Evolutionary conservation across 1,284 basidiomycete species (phyloP).

Genomic region (Austroboletus niveus): DNA sequence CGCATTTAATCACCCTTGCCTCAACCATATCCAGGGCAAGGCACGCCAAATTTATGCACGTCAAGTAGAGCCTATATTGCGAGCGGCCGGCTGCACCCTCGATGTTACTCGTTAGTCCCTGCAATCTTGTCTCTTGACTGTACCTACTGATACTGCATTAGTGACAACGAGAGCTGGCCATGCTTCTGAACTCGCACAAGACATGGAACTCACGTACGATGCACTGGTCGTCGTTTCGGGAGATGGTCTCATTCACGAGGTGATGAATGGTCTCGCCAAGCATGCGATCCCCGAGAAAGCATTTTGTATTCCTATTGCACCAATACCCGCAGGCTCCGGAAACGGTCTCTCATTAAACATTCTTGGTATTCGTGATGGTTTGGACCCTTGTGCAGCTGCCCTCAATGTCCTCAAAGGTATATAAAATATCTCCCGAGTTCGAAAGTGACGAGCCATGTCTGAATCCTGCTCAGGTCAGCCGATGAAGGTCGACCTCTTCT

Average conservation of each 20-base stretch:
- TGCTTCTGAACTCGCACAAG: constrained; percentile 68
- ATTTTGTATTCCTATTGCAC: constrained; percentile 75
- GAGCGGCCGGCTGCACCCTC: constrained; percentile 70
- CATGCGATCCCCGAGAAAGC: constrained; percentile 70
- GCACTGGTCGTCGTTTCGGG: constrained; percentile 85
- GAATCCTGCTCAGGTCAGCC: constrained; percentile 47
- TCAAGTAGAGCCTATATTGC: constrained; percentile 77
- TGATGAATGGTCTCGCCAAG: constrained; percentile 88
- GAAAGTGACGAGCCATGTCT: constrained; percentile 2
- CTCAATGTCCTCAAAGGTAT: constrained; percentile 87
- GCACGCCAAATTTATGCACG: constrained; percentile 60
- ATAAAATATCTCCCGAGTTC: background rate
- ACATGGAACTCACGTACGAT: constrained; percentile 67
- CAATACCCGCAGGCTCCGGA: constrained; percentile 87
- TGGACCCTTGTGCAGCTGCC: constrained; percentile 72
- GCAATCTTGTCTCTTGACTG: background rate
- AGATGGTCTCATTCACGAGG: constrained; percentile 88
- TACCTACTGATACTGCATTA: constrained; percentile 29
- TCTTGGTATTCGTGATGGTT: constrained; percentile 68
- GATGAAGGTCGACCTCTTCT: constrained; percentile 82
- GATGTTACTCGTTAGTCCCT: constrained; percentile 57
- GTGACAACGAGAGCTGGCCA: constrained; percentile 76
- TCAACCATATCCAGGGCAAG: constrained; percentile 56
- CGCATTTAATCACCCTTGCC: background rate
- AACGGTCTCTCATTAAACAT: constrained; percentile 81